A percentile compares a stretch with the other conserved stretches of the same genome.
Evolutionary conservation across 2,329 filamentous ascomycete species (phyloP).

Genomic region (Fusarium luffae): DNA sequence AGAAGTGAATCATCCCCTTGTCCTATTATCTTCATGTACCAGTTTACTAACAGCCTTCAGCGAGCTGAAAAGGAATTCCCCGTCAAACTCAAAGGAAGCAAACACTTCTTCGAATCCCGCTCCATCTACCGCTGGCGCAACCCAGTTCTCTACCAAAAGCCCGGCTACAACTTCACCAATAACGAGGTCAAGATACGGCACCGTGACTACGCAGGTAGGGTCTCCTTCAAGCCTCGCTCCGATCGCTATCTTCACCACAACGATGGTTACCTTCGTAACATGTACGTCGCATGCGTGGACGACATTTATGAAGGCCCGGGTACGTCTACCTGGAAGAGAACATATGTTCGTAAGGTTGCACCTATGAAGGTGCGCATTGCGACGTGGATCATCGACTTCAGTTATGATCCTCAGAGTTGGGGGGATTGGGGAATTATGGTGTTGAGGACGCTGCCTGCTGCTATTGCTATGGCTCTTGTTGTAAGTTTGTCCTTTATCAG

Average conservation of each 20-base stretch:
- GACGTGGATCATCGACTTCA: slow-evolving; percentile 45
- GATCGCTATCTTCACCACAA: slow-evolving; percentile 44
- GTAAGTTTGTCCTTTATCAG: slow-evolving; percentile 16
- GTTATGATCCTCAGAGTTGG: slow-evolving; percentile 44
- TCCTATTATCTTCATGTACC: neutral
- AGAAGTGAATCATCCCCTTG: slow-evolving; percentile 27
- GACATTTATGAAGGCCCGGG: slow-evolving; percentile 42
- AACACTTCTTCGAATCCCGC: slow-evolving; percentile 39
- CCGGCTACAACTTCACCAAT: slow-evolving; percentile 37
- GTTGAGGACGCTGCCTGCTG: slow-evolving; percentile 39
- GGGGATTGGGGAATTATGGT: slow-evolving; percentile 43
- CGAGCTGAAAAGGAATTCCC: slow-evolving; percentile 43
- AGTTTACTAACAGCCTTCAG: slow-evolving; percentile 19
- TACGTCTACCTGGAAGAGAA: slow-evolving; percentile 46
- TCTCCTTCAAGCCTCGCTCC: slow-evolving; percentile 36
- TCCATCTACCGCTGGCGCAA: slow-evolving; percentile 38
- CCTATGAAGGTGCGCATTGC: slow-evolving; percentile 43
- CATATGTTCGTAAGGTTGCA: slow-evolving; percentile 44
- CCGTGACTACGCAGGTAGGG: slow-evolving; percentile 41
- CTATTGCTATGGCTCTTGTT: slow-evolving; percentile 41
- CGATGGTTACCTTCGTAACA: slow-evolving; percentile 43
- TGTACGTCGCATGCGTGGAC: slow-evolving; percentile 44
- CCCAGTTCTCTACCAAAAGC: slow-evolving; percentile 40
- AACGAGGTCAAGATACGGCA: slow-evolving; percentile 34
- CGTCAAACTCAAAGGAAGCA: slow-evolving; percentile 39